Conservation (phyloP, 169 alveolate genomes). For the Neospora caninum region DNA sequence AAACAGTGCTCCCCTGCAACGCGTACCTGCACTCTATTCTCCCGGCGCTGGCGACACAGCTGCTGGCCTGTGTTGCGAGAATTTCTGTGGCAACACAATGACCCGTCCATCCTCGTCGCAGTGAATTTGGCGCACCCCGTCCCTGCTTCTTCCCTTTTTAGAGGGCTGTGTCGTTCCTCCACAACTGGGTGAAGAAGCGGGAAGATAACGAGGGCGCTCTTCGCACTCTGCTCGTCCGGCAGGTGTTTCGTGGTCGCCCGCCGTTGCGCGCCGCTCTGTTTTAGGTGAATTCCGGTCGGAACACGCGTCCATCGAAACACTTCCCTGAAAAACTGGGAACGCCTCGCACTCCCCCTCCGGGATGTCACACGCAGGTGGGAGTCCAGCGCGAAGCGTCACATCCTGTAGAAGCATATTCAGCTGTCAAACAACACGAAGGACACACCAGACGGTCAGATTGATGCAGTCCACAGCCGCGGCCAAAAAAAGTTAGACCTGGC, state of each 20-base stretch:
- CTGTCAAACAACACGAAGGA: background rate
- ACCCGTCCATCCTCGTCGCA: background rate
- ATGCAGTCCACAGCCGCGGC: too few species aligned
- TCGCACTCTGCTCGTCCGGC: background rate
- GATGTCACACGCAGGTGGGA: background rate
- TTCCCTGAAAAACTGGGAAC: background rate
- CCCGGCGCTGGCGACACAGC: background rate
- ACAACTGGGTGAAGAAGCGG: background rate
- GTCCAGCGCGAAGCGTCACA: background rate
- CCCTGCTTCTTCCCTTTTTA: background rate
- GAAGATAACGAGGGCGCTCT: too few species aligned
- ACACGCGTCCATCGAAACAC: too few species aligned
- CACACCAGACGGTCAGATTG: background rate
- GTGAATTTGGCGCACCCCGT: background rate
- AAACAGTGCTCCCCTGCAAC: too few species aligned
- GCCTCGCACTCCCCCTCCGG: background rate
- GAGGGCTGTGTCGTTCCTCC: background rate
- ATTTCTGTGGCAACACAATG: slow-evolving; percentile 2
- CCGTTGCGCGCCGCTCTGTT: too few species aligned
- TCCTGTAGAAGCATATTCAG: background rate
- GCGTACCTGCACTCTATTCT: background rate
- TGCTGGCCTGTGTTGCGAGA: background rate
- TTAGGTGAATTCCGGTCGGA: too few species aligned
- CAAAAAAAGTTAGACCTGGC: too few species aligned
- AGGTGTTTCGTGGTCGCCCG: background rate